phyloP scores from a whole-genome alignment of 495 filamentous ascomycete genomes.

The Usnea hakonensis region DNA sequence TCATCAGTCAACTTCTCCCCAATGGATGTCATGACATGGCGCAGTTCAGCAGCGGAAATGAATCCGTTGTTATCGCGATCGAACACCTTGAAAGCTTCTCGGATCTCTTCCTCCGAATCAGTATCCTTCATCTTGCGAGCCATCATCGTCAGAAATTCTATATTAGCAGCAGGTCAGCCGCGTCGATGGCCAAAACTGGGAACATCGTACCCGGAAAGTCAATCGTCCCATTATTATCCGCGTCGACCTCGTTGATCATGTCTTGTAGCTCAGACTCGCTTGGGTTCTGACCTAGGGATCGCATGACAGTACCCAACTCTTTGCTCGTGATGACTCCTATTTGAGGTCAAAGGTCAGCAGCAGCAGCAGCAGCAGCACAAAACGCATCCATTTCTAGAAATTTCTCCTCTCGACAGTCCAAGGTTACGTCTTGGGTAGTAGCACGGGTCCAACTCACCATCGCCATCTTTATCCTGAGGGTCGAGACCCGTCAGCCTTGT shows the following conservation, averaged over 20 bases:
- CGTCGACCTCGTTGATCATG: constrained; percentile 99
- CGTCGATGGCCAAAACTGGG: not conserved
- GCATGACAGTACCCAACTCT: constrained; percentile 98
- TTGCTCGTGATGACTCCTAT: constrained; percentile 98
- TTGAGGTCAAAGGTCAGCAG: not conserved
- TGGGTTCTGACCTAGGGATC: constrained; percentile 98
- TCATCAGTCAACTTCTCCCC: constrained; percentile 99
- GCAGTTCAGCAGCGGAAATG: constrained; percentile 94
- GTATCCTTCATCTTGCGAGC: constrained; percentile 99
- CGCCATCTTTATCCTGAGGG: constrained; percentile 93
- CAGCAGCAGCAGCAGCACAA: not conserved
- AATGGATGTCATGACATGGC: constrained; percentile 99
- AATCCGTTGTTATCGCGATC: constrained; percentile 99
- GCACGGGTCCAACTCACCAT: constrained; percentile 65
- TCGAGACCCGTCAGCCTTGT: constrained; percentile 6
- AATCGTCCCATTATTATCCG: constrained; percentile 99
- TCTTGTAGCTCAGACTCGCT: constrained; percentile 98
- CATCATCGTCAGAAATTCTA: constrained; percentile 99
- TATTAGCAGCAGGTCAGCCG: constrained; percentile 9
- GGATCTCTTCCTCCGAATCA: constrained; percentile 98
- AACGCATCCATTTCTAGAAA: not conserved
- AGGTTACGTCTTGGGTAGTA: not conserved
- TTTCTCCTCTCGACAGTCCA: not conserved
- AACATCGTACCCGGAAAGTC: constrained; percentile 81
- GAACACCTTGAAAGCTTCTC: constrained; percentile 93